A percentile compares a stretch with the other conserved stretches of the same genome.
Conservation (phyloP, 1,139 yeast species). For the Wickerhamiella infanticola region DNA sequence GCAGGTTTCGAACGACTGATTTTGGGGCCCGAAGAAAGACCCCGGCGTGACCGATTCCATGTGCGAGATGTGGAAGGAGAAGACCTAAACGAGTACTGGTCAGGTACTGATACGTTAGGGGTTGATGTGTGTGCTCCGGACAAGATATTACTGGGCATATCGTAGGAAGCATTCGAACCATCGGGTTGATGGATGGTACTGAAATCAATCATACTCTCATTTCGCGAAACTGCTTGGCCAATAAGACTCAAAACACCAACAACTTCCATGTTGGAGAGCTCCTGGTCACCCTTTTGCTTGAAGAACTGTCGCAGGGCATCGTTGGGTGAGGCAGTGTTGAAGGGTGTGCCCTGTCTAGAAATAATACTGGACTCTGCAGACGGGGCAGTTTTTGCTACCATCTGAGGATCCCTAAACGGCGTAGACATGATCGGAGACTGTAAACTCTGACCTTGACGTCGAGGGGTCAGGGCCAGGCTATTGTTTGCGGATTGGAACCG, state of each 20-base stretch:
- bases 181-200: not conserved
- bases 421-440: not conserved
- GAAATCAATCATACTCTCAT: conserved; percentile 17
- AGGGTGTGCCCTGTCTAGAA: not conserved
- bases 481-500: not conserved
- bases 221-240: conserved; percentile 25
- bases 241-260: conserved; percentile 65
- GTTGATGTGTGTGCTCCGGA: not conserved
- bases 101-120: not conserved
- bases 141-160: not conserved
- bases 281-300: conserved; percentile 55
- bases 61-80: not conserved
- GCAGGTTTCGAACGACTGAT: not conserved
- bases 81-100: not conserved
- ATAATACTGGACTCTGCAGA: not conserved
- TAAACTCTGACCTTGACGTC: not conserved
- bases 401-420: not conserved
- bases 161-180: not conserved
- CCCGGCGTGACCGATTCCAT: not conserved
- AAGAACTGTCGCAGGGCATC: conserved; percentile 59
- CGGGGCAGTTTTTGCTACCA: not conserved
- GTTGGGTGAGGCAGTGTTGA: conserved; percentile 26
- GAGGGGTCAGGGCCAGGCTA: not conserved
- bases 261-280: conserved; percentile 60
- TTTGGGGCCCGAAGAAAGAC: not conserved